A percentile compares a stretch with the other conserved stretches of the same genome.
Conservation (phyloP, 1,284 basidiomycete genomes). For the Thecaphora frezii region DNA sequence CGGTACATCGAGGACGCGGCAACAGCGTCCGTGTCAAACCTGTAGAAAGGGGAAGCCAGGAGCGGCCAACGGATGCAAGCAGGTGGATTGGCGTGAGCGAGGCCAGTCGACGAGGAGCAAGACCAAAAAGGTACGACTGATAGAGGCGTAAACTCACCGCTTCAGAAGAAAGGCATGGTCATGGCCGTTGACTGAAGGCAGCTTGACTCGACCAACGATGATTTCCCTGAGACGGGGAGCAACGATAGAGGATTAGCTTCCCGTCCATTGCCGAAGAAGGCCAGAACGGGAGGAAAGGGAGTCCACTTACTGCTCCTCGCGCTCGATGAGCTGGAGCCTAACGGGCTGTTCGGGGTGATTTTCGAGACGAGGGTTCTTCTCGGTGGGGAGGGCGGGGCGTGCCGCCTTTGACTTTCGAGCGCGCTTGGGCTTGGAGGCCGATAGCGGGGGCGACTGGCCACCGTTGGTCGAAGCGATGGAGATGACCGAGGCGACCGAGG, state of each 20-base stretch:
- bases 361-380: conserved; percentile 47
- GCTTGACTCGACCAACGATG: conserved; percentile 87
- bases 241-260: background rate
- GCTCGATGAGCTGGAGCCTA: conserved; percentile 80
- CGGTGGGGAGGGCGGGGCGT: conserved; percentile 46
- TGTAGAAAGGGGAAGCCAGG: conserved; percentile 47
- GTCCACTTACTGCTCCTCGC: conserved; percentile 66
- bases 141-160: conserved; percentile 17
- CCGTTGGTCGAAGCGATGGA: conserved; percentile 43
- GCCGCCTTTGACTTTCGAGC: conserved; percentile 15
- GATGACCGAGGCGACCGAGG: conserved; percentile 46
- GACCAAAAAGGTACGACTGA: too few relatives aligned
- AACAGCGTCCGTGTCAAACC: conserved; percentile 93
- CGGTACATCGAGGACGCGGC: conserved; percentile 97
- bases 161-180: conserved; percentile 71
- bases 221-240: conserved; percentile 63
- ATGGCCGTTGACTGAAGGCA: conserved; percentile 68
- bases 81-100: too few relatives aligned
- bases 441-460: conserved; percentile 30
- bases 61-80: too few relatives aligned
- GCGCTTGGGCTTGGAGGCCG: conserved; percentile 30
- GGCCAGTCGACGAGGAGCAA: too few relatives aligned
- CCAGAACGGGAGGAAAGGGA: background rate
- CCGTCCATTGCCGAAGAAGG: background rate
- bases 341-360: conserved; percentile 61